phyloP scores from a whole-genome alignment of 164 flowering plant genomes.

The Dillenia turbinata region DNA sequence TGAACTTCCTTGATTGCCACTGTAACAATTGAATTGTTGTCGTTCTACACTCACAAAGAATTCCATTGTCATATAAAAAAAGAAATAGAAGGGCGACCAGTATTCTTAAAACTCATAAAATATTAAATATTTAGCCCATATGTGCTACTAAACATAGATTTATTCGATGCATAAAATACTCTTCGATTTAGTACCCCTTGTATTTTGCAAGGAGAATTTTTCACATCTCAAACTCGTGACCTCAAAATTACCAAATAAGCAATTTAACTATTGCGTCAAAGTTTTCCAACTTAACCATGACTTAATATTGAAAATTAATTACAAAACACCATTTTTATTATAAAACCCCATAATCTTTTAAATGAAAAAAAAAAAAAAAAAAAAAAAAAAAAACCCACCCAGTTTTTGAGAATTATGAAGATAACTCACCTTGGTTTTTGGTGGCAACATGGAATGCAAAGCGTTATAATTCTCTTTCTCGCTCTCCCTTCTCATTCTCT shows the following conservation, averaged over 20 bases:
- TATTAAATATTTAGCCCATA: not conserved
- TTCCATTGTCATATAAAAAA: not conserved
- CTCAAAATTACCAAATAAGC: too few relatives aligned
- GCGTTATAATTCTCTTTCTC: slow-evolving; percentile 31
- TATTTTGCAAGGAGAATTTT: too few relatives aligned
- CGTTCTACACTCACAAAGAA: slow-evolving; percentile 23
- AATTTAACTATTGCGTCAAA: too few relatives aligned
- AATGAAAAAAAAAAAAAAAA: too few relatives aligned
- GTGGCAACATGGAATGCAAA: slow-evolving; percentile 43
- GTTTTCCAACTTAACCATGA: too few relatives aligned
- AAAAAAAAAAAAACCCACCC: not conserved
- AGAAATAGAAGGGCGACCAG: too few relatives aligned
- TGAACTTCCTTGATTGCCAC: slow-evolving; percentile 21
- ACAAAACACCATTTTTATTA: not conserved
- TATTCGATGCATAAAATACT: too few relatives aligned
- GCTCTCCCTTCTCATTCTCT: slow-evolving; percentile 44
- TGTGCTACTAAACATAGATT: too few relatives aligned
- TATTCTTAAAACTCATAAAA: not conserved
- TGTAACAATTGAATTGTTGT: slow-evolving; percentile 39
- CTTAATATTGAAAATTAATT: too few relatives aligned
- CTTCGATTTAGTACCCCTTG: too few relatives aligned
- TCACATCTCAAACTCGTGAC: too few relatives aligned
- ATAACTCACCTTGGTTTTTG: slow-evolving; percentile 40
- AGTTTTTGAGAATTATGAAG: not conserved
- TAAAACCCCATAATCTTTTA: not conserved